A percentile compares a stretch with the other conserved stretches of the same genome.
Conservation (phyloP, 140 eudicot genomes). For the Senecio squalidus region DNA sequence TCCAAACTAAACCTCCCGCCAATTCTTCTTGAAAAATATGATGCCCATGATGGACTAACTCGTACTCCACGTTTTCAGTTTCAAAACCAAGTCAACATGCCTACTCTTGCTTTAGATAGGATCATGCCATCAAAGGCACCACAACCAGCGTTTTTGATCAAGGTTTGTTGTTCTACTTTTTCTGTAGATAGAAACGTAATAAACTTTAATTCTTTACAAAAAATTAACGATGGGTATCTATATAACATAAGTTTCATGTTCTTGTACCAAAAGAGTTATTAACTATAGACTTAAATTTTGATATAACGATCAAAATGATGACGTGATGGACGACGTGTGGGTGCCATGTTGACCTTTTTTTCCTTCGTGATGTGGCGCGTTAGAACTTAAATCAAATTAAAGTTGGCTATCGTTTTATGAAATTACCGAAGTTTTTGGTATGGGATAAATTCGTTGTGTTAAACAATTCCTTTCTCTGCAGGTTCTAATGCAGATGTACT, state of each 20-base stretch:
- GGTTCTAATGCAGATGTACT: slow-evolving; percentile 17
- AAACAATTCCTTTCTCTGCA: neutral
- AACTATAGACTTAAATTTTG: too few species aligned
- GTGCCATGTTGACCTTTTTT: too few species aligned
- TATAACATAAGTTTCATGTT: too few species aligned
- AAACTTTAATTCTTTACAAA: neutral
- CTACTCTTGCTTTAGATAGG: slow-evolving; percentile 31
- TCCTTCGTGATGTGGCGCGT: too few species aligned
- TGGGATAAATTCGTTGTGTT: too few species aligned
- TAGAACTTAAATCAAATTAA: too few species aligned
- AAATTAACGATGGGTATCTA: too few species aligned
- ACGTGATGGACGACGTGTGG: too few species aligned
- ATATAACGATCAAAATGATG: too few species aligned
- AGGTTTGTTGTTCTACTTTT: slow-evolving; percentile 35
- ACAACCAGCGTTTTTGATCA: slow-evolving; percentile 39
- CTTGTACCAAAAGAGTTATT: too few species aligned
- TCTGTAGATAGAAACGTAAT: neutral
- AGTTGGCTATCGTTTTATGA: too few species aligned
- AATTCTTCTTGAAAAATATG: slow-evolving; percentile 32
- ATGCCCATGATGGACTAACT: neutral
- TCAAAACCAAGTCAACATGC: slow-evolving; percentile 27
- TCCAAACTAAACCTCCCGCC: slow-evolving; percentile 38
- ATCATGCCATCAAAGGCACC: slow-evolving; percentile 39
- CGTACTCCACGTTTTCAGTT: slow-evolving; percentile 12
- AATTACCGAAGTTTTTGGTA: too few species aligned